Percentiles rank a stretch among this genome's conserved stretches.
phyloP scores from a whole-genome alignment of 2,329 filamentous ascomycete species.

The Aspergillus chevalieri region DNA sequence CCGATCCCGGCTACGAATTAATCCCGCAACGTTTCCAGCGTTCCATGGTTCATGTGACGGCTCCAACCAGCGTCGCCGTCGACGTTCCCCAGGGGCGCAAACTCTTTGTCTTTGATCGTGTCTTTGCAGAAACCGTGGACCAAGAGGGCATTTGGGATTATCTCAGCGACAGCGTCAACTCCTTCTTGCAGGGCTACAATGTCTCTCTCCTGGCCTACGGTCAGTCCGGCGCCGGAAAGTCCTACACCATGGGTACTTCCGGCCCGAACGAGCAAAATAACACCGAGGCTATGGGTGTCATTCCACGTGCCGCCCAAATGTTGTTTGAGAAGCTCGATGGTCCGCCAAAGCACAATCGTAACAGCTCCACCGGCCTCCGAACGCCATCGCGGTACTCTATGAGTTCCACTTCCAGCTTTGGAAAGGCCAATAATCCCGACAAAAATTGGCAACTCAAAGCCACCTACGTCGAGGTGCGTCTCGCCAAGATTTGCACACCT shows the following conservation, averaged over 20 bases:
- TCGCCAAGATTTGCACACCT: background rate
- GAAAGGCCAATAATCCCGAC: slow-evolving; percentile 45
- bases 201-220: slow-evolving; percentile 95
- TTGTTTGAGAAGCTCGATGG: slow-evolving; percentile 83
- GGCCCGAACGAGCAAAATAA: slow-evolving; percentile 72
- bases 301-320: slow-evolving; percentile 78
- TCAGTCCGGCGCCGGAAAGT: slow-evolving; percentile 95
- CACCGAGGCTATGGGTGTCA: slow-evolving; percentile 78
- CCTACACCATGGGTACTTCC: slow-evolving; percentile 97
- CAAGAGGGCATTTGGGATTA: slow-evolving; percentile 96
- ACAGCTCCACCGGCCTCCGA: slow-evolving; percentile 69
- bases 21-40: slow-evolving; percentile 93
- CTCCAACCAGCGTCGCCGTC: slow-evolving; percentile 76
- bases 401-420: slow-evolving; percentile 44
- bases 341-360: slow-evolving; percentile 48
- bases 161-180: slow-evolving; percentile 77
- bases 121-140: slow-evolving; percentile 74
- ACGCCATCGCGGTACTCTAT: slow-evolving; percentile 73
- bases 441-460: slow-evolving; percentile 88
- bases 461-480: slow-evolving; percentile 68
- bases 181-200: slow-evolving; percentile 96
- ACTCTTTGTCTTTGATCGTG: slow-evolving; percentile 91
- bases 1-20: slow-evolving; percentile 87
- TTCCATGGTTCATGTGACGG: slow-evolving; percentile 84
- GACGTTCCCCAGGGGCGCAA: slow-evolving; percentile 90